Percentiles rank a stretch among this genome's conserved stretches.
Conservation (phyloP, 2,329 filamentous ascomycete genomes). For the Aureobasidium zeae region DNA sequence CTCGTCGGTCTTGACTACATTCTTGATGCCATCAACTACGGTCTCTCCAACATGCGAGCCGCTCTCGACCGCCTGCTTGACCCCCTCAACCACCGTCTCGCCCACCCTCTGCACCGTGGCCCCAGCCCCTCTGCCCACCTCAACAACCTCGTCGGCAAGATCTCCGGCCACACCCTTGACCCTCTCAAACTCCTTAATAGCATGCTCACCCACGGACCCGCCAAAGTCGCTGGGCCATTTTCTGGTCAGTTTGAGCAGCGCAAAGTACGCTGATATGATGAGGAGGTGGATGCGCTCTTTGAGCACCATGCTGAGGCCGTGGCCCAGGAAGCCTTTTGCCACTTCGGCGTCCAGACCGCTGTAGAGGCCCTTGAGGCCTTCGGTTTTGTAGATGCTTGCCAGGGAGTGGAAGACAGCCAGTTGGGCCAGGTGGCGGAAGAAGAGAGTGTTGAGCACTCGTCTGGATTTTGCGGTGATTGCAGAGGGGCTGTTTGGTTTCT, state of each 20-base stretch:
- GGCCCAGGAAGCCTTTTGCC: slow-evolving; percentile 72
- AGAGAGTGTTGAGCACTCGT: slow-evolving; percentile 18
- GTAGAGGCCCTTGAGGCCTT: slow-evolving; percentile 64
- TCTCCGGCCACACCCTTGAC: slow-evolving; percentile 14
- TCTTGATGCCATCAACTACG: slow-evolving; percentile 24
- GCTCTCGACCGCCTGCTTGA: slow-evolving; percentile 8
- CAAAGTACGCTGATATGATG: slow-evolving; percentile 63
- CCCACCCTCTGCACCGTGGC: slow-evolving; percentile 26
- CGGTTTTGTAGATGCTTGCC: slow-evolving; percentile 31
- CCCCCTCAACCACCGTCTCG: slow-evolving; percentile 17
- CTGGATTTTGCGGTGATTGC: slow-evolving; percentile 12
- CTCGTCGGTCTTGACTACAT: slow-evolving; percentile 1
- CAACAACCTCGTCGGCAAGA: slow-evolving; percentile 11
- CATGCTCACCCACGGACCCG: slow-evolving; percentile 21
- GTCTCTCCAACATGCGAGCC: background rate
- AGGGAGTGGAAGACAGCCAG: slow-evolving; percentile 25
- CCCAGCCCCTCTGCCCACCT: slow-evolving; percentile 23
- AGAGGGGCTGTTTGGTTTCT: slow-evolving; percentile 9
- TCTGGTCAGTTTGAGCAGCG: slow-evolving; percentile 44
- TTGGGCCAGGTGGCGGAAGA: slow-evolving; percentile 22
- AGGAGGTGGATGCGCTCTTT: slow-evolving; percentile 68
- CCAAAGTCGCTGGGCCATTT: slow-evolving; percentile 35
- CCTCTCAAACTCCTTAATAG: slow-evolving; percentile 16
- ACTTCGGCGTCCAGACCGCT: slow-evolving; percentile 68
- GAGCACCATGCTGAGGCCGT: slow-evolving; percentile 78